Evolutionary conservation across 345 rosid genomes (phyloP).

Genomic region (rapeseed (Brassica napus)): DNA sequence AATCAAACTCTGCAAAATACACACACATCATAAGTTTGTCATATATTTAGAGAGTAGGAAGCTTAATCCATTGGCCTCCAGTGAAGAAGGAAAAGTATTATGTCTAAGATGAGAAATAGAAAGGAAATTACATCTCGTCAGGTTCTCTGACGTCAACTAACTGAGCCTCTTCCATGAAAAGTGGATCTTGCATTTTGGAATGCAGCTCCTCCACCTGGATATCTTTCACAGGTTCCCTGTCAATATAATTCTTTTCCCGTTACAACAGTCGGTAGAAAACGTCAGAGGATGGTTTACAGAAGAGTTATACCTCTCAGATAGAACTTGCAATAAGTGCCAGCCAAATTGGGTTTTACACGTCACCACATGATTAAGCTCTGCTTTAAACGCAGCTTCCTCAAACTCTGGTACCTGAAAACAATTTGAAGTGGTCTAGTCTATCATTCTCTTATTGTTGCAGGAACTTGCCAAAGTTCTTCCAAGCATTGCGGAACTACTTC

Average conservation of each 20-base stretch:
- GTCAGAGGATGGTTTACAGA: neutral
- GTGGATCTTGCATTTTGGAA: slow-evolving; percentile 72
- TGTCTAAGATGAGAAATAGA: neutral
- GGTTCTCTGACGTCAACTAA: slow-evolving; percentile 92
- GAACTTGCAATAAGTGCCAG: slow-evolving; percentile 93
- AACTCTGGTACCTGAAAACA: slow-evolving; percentile 77
- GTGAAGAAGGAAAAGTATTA: slow-evolving; percentile 1
- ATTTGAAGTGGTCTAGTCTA: neutral
- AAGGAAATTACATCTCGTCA: slow-evolving; percentile 74
- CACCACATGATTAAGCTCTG: slow-evolving; percentile 68
- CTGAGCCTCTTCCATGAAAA: slow-evolving; percentile 70
- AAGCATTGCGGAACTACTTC: neutral
- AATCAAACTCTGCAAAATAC: slow-evolving; percentile 14
- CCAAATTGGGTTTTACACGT: slow-evolving; percentile 83
- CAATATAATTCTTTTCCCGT: neutral
- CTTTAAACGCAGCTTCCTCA: slow-evolving; percentile 83
- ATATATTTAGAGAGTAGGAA: neutral
- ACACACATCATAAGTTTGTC: neutral
- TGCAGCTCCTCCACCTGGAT: slow-evolving; percentile 75
- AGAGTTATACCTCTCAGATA: slow-evolving; percentile 73
- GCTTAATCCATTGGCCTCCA: neutral
- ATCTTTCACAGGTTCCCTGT: slow-evolving; percentile 41
- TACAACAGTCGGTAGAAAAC: neutral
- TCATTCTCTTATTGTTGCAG: neutral
- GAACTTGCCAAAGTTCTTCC: neutral